Evolutionary conservation across 1,284 basidiomycete species (phyloP).

Genomic region (Malassezia caprae): DNA sequence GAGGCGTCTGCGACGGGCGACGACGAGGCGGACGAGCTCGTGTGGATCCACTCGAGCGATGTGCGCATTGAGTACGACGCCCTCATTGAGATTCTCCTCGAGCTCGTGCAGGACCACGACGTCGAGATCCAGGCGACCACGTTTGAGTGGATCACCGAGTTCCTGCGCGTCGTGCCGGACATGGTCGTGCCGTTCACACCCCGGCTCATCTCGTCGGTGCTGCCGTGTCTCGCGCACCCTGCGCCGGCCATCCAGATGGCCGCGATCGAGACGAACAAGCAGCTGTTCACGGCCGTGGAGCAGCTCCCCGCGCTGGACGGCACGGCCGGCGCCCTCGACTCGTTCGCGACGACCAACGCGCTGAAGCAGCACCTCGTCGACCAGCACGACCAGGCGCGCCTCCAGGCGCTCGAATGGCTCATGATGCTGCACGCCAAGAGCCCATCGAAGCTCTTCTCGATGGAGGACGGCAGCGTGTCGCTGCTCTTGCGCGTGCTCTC

Average conservation of each 20-base stretch:
- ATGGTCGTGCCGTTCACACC: conserved; percentile 92
- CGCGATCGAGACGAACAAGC: conserved; percentile 75
- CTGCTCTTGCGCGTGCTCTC: conserved; percentile 89
- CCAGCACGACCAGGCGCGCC: conserved; percentile 89
- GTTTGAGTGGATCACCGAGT: conserved; percentile 82
- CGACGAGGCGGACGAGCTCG: conserved; percentile 47
- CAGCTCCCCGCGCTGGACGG: conserved; percentile 54
- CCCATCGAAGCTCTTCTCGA: conserved; percentile 87
- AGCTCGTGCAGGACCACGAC: conserved; percentile 61
- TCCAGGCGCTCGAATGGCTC: conserved; percentile 92
- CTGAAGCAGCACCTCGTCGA: conserved; percentile 87
- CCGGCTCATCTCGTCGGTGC: conserved; percentile 75
- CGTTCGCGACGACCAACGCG: conserved; percentile 79
- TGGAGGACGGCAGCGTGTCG: conserved; percentile 94
- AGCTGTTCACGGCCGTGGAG: conserved; percentile 74
- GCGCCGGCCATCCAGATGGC: conserved; percentile 76
- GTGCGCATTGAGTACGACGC: conserved; percentile 82
- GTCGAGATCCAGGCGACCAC: conserved; percentile 51
- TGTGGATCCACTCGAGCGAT: conserved; percentile 85
- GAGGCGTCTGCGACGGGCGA: background rate
- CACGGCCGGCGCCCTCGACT: conserved; percentile 61
- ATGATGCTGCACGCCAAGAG: conserved; percentile 97
- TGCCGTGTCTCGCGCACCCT: conserved; percentile 88
- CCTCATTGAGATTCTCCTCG: conserved; percentile 85
- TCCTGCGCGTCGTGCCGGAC: conserved; percentile 74